phyloP scores from a whole-genome alignment of 768 basidiomycete species.

The Paxillus involutus region DNA sequence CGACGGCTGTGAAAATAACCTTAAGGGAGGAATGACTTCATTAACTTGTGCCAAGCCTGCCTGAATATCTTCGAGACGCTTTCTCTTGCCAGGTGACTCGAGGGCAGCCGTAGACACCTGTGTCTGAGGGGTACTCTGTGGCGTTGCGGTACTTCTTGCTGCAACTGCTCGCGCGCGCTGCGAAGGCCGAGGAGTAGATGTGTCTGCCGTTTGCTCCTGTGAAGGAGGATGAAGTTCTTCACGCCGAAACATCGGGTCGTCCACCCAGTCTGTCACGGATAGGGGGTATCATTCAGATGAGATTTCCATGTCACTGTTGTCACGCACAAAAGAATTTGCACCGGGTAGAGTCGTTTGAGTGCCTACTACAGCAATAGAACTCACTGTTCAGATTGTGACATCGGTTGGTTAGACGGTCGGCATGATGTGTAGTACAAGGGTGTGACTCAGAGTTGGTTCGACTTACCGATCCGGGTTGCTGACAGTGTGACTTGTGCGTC shows the following conservation, averaged over 20 bases:
- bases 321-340: constrained; percentile 39
- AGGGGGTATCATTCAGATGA: neutral
- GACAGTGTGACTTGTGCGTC: constrained; percentile 28
- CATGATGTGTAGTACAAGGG: neutral
- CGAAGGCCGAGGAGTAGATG: neutral
- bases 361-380: constrained; percentile 41
- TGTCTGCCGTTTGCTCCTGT: neutral
- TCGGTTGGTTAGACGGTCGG: neutral
- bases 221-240: neutral
- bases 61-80: neutral
- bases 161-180: neutral
- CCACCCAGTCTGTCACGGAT: constrained; percentile 31
- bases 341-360: neutral
- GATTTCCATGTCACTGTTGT: neutral
- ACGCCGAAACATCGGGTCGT: constrained; percentile 19
- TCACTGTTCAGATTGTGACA: constrained; percentile 11
- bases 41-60: neutral
- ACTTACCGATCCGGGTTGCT: constrained; percentile 38
- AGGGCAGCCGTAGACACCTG: neutral
- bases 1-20: neutral
- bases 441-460: neutral
- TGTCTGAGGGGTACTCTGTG: neutral
- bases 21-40: neutral
- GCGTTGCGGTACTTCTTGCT: neutral
- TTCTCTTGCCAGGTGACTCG: neutral